These are phyloP conservation scores for Apophysomyces variabilis DNA, from an alignment of 371 early-diverging fungal genomes.

Conservation along the genomic window DNA sequence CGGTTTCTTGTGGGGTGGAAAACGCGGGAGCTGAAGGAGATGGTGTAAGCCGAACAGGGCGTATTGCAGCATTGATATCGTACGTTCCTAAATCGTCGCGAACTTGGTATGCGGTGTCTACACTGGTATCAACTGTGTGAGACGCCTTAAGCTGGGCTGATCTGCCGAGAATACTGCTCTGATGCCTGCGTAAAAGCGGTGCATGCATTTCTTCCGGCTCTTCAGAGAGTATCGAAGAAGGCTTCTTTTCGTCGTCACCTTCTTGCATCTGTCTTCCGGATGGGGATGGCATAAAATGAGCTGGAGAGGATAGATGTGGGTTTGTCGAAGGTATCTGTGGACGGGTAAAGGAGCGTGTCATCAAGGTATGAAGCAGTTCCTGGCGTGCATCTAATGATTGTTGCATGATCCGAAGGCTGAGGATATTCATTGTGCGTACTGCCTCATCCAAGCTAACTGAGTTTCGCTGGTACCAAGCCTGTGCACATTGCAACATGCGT, in stretches of 20 bases:
- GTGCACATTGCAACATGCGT: constrained; percentile 47
- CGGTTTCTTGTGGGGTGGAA: neutral
- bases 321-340: no score
- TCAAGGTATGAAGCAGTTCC: constrained; percentile 33
- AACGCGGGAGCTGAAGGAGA: constrained; percentile 21
- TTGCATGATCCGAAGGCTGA: constrained; percentile 44
- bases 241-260: constrained; percentile 17
- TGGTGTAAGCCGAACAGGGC: constrained; percentile 9
- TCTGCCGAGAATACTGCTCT: neutral
- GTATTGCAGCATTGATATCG: neutral
- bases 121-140: neutral
- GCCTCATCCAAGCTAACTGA: constrained; percentile 32
- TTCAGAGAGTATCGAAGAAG: constrained; percentile 4
- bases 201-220: constrained; percentile 26
- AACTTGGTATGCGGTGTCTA: neutral
- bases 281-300: neutral
- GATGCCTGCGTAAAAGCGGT: constrained; percentile 25
- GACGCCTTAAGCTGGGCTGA: neutral
- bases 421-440: constrained; percentile 43
- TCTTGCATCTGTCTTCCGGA: neutral
- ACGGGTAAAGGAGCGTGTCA: constrained; percentile 13
- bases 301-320: neutral
- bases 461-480: constrained; percentile 43
- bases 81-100: neutral
- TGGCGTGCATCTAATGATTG: constrained; percentile 40